A percentile compares a stretch with the other conserved stretches of the same genome.
These are phyloP conservation scores for Vachellia collinsii DNA, from an alignment of 306 rosid genomes.

Conservation along the genomic window DNA sequence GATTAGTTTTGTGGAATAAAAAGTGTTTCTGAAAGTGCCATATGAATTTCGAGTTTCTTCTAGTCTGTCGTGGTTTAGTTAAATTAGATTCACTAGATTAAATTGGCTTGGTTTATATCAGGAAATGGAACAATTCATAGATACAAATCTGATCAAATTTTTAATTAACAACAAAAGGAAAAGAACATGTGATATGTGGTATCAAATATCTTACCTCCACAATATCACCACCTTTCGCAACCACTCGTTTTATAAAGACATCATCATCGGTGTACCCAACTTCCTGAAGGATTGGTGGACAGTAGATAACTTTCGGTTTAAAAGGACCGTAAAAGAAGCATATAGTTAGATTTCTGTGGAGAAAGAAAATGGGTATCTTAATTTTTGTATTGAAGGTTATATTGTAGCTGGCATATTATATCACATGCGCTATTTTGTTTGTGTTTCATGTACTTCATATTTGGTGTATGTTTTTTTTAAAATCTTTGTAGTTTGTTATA, in stretches of 20 bases:
- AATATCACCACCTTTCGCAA: conserved; percentile 88
- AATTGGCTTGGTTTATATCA: not conserved
- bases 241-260: conserved; percentile 89
- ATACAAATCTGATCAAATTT: conserved; percentile 3
- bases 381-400: no score
- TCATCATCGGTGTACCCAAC: conserved; percentile 92
- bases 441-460: no score
- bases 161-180: conserved; percentile 18
- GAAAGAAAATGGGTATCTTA: no score
- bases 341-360: no score
- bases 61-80: not conserved
- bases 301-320: no score
- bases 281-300: conserved; percentile 96
- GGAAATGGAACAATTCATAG: conserved; percentile 9
- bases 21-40: not conserved
- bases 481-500: no score
- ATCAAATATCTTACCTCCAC: conserved; percentile 74
- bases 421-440: no score
- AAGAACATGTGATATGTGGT: conserved; percentile 7
- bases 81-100: not conserved
- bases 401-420: no score
- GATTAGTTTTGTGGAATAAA: not conserved
- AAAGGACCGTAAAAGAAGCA: no score
- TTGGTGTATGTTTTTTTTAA: no score
- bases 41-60: not conserved